Evolutionary conservation across 768 basidiomycete genomes (phyloP), one percentile per base, ranked within the genome.

Genomic region (Piloderma croceum): DNA sequence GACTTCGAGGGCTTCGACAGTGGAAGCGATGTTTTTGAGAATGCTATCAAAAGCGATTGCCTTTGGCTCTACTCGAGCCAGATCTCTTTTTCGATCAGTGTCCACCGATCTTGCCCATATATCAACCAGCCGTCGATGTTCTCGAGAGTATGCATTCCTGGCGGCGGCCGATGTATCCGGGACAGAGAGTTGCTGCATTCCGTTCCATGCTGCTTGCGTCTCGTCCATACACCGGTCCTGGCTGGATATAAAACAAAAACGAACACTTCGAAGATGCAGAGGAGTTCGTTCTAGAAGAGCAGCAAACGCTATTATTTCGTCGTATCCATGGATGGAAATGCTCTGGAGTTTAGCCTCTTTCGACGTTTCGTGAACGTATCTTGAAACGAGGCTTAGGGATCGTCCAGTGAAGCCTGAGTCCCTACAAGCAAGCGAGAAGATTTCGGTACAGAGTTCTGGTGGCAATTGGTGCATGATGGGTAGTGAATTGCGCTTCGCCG

Each of bases 321-420:
- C 22, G 22, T 50, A 42, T 15, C 64, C 59, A 2, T 43, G 18
- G 22, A 64, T 25, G 19, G 58, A 55, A 20, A 66, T 44, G 19
- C 59, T 63, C 20, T 62, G 62, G 22, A 58, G 47, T 36, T 53
- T 57, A 41, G 47, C 48, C 12, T 38, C 48, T 21, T 42, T 38
- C 3, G 65, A 64, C 3, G 49, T 34, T 12, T 54, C 43, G 39
- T 49, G 45, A 42, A 64, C 50, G 45, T 45, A 52, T 25, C 47
- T 47, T 18, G 66, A 68, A 24, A 65, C 63, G 23, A 61, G 57
- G 22, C 65, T 59, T 7, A 67, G 56, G 7, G 65, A 53, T 11
- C 64, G 60, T 6, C 64, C 66, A 5, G 65, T 65, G 5, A 36
- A 37, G 25, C 65, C 64, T 23, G 54, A 49, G 43, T 67, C 65